Evolutionary conservation across 352 stramenopile species (phyloP), one percentile per base, ranked within the genome.

Genomic region (Aphanomyces cochlioides): DNA sequence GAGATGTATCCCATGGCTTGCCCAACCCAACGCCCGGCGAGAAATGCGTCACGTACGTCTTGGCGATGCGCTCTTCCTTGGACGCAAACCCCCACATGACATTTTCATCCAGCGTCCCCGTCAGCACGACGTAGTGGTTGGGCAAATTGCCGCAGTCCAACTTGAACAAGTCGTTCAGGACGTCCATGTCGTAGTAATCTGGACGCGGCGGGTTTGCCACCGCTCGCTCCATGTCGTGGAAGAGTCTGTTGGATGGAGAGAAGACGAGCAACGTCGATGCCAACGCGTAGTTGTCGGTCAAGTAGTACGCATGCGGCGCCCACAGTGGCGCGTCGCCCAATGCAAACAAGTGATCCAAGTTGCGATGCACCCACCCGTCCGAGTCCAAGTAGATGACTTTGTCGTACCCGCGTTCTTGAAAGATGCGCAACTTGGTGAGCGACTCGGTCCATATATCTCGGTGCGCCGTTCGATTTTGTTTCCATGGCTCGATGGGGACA

Each of bases 321-420:
- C 60, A 68, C 10, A 68, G 43, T 2, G 56, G 7, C 3, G 60
- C 60, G 21, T 68, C 19, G 7, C 19, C 19, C 47, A 68, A 41
- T 13, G 69, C 4, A 34, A 79, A 78, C 12, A 79, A 45, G 48
- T 79, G 53, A 50, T 80, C 77, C 28, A 82, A 68, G 56, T 77
- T 80, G 34, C 28, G 28, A 2, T 78, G 64, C 19, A 73, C 72
- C 7, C 80, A 75, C 2, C 73, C 54, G 58, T 82, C 77, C 1
- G 75, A 65, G 71, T 82, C 77, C 15, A 82, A 34, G 53, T 66
- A 80, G 37, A 82, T 66, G 12, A 82, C 61, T 3, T 74, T 72
- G 34, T 78, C 73, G 69, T 80, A 80, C 1, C 75, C 73, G 67
- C 69, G 75, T 1, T 77, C 75, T 72, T 75, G 64, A 56, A 80